Base-by-base conservation (phyloP, 2,329 filamentous ascomycete species). In the Chrysosporium queenslandicum region DNA sequence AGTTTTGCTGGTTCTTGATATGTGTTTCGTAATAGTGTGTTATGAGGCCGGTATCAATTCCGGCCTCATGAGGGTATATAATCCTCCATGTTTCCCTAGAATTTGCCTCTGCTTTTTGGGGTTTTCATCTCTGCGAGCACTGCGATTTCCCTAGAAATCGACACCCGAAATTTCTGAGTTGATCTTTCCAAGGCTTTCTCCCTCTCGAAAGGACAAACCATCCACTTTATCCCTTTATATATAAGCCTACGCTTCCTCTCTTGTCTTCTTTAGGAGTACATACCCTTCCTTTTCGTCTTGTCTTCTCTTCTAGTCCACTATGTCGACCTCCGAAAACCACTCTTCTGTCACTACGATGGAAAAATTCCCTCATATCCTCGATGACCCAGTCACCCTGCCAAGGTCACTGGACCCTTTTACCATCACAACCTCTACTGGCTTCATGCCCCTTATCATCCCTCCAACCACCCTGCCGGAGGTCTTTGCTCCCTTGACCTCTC, bases 401-500 rank as follows among this genome's bases (percentile, higher is more conserved):
- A 63, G 62, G 41, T 66, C 67, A 25, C 52, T 72, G 30, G 71
- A 74, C 55, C 72, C 72, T 21, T 74, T 74, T 60, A 74, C 72
- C 36, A 69, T 74, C 59, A 74, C 71, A 25, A 71, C 70, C 12
- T 64, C 66, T 1, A 71, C 70, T 37, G 72, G 72, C 16, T 74
- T 74, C 58, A 58, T 74, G 20, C 72, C 72, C 21, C 69, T 68
- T 56, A 59, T 60, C 36, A 63, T 64, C 39, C 66, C 71, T 18
- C 64, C 70, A 39, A 61, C 60, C 46, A 67, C 74, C 8, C 79
- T 95, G 0, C 89, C 90, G 18, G 59, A 75, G 12, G 85, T 85
- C 65, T 96, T 95, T 64, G 77, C 81, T 32, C 71, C 79, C 3
- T 75, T 94, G 30, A 82, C 87, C 67, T 80, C 80, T 21, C 76